Evolutionary conservation across 2,329 filamentous ascomycete species (phyloP).

Genomic region (Ophiocordyceps camponoti-rufipedis): DNA sequence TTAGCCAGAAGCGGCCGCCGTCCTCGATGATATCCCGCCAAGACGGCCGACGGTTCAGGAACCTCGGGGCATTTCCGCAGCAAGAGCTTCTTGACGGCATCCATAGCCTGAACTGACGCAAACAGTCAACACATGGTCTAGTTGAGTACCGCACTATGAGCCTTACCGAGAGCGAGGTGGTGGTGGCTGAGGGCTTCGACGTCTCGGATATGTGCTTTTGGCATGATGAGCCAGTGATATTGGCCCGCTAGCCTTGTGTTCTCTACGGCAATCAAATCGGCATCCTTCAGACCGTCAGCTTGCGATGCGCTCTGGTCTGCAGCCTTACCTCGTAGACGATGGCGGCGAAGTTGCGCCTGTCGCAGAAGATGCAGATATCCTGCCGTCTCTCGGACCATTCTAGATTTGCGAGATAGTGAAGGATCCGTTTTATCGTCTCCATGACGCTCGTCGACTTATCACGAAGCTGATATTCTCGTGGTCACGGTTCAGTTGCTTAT

Average conservation of each 20-base stretch:
- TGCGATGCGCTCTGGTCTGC: background rate
- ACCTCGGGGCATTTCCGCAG: background rate
- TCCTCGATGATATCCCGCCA: background rate
- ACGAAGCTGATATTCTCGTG: no score
- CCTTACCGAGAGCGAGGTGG: background rate
- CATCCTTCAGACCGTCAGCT: background rate
- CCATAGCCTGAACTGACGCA: background rate
- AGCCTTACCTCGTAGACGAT: background rate
- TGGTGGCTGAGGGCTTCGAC: background rate
- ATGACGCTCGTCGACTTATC: background rate
- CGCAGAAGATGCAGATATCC: background rate
- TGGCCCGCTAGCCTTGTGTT: background rate
- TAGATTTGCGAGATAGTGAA: background rate
- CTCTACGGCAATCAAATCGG: background rate
- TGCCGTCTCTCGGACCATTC: background rate
- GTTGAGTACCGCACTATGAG: background rate
- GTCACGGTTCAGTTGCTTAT: no score
- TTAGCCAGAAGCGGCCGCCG: background rate
- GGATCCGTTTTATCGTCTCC: background rate
- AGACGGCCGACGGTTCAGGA: background rate
- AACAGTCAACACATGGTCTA: background rate
- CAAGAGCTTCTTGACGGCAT: background rate
- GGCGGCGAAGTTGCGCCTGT: background rate
- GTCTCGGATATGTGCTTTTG: background rate
- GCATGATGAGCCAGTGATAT: background rate